Evolutionary conservation across 2,329 filamentous ascomycete species (phyloP).

Genomic region (Nectriaceae sp.): DNA sequence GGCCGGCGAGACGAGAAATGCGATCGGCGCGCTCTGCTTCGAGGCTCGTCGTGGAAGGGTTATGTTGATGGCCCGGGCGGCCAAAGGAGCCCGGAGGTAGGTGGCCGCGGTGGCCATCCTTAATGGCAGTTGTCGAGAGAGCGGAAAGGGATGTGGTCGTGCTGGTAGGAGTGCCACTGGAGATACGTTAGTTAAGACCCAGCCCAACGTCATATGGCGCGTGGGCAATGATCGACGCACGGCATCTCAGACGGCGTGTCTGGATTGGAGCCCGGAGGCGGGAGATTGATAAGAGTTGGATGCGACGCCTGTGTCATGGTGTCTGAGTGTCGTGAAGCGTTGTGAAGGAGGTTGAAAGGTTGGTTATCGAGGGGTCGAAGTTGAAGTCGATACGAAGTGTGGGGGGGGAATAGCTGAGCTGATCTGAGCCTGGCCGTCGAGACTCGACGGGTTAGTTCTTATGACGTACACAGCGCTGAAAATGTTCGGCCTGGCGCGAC

Average conservation of each 20-base stretch:
- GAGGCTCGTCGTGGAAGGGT: slow-evolving; percentile 68
- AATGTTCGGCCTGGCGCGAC: not conserved
- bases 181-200: slow-evolving; percentile 10
- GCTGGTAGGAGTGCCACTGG: slow-evolving; percentile 88
- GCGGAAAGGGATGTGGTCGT: slow-evolving; percentile 89
- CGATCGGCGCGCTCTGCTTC: slow-evolving; percentile 93
- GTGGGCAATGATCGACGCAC: slow-evolving; percentile 54
- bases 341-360: slow-evolving; percentile 2
- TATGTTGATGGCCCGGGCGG: slow-evolving; percentile 60
- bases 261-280: slow-evolving; percentile 77
- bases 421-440: not conserved
- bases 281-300: slow-evolving; percentile 80
- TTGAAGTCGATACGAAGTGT: not conserved
- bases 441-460: not conserved
- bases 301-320: slow-evolving; percentile 44
- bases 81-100: slow-evolving; percentile 57
- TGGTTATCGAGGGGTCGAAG: not conserved
- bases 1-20: slow-evolving; percentile 90
- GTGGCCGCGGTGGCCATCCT: slow-evolving; percentile 90
- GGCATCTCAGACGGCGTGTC: slow-evolving; percentile 89
- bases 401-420: not conserved
- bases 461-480: too few species aligned
- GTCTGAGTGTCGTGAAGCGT: slow-evolving; percentile 9
- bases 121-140: slow-evolving; percentile 91
- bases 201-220: slow-evolving; percentile 10